These are phyloP conservation scores for Pseudevernia furfuracea DNA, from an alignment of 495 filamentous ascomycete genomes.

Conservation along the genomic window DNA sequence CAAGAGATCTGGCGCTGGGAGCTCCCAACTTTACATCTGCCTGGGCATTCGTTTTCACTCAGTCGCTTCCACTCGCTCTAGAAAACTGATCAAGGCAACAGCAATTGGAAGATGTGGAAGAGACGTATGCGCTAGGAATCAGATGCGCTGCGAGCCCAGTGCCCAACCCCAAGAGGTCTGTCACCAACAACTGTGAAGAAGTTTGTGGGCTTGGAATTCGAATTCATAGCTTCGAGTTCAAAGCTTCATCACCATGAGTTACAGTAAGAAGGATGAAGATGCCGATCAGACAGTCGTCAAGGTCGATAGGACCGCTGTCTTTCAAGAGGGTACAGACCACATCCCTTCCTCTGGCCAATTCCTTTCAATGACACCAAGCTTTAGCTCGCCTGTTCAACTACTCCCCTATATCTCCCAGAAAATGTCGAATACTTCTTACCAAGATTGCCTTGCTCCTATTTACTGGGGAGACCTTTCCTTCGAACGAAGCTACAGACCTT, in stretches of 20 bases:
- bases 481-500: slow-evolving; percentile 92
- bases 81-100: background rate
- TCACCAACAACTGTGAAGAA: slow-evolving; percentile 4
- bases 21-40: background rate
- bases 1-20: slow-evolving; percentile 16
- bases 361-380: slow-evolving; percentile 24
- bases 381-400: slow-evolving; percentile 94
- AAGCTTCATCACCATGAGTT: slow-evolving; percentile 59
- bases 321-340: slow-evolving; percentile 81
- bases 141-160: slow-evolving; percentile 1
- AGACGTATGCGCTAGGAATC: background rate
- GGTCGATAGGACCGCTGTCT: slow-evolving; percentile 95
- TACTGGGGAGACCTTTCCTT: slow-evolving; percentile 93
- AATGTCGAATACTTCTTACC: slow-evolving; percentile 90
- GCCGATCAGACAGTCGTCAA: slow-evolving; percentile 85
- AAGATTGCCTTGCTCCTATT: slow-evolving; percentile 96
- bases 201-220: slow-evolving; percentile 7
- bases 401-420: slow-evolving; percentile 87
- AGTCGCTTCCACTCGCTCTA: background rate
- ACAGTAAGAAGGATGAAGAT: slow-evolving; percentile 98
- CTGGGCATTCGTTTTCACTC: background rate
- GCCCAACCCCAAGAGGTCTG: background rate
- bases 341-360: slow-evolving; percentile 1
- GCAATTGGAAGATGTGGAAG: background rate
- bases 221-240: slow-evolving; percentile 2